Percentiles rank a stretch among this genome's conserved stretches.
Evolutionary conservation across 805 yeast species (phyloP).

Genomic region (Myxozyma udenii): DNA sequence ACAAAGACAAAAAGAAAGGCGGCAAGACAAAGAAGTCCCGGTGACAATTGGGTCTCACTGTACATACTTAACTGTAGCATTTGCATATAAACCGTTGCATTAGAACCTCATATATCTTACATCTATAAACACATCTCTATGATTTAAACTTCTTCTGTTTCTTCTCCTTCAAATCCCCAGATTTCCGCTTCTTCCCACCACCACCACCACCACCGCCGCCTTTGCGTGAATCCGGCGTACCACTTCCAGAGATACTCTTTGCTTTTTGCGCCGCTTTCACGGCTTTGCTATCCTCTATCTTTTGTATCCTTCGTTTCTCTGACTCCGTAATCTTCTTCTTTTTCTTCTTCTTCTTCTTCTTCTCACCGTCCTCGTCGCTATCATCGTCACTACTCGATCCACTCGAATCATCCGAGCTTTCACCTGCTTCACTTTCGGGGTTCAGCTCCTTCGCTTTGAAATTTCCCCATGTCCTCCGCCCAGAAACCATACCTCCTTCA

Average conservation of each 20-base stretch:
- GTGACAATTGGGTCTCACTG: neutral
- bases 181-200: neutral
- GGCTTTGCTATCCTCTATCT: constrained; percentile 6
- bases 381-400: neutral
- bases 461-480: constrained; percentile 33
- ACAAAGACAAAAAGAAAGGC: constrained; percentile 37
- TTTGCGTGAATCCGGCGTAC: constrained; percentile 7
- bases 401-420: neutral
- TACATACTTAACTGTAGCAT: neutral
- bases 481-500: constrained; percentile 28
- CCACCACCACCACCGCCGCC: constrained; percentile 7
- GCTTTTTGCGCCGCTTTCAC: constrained; percentile 9
- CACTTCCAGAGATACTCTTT: constrained; percentile 19
- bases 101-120: no score
- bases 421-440: neutral
- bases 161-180: no score
- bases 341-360: neutral
- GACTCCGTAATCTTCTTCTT: constrained; percentile 6
- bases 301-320: constrained; percentile 3
- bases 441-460: constrained; percentile 1
- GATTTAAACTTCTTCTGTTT: constrained; percentile 9
- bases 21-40: constrained; percentile 12
- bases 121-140: no score
- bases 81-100: neutral
- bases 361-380: neutral